Evolutionary conservation across 1,284 basidiomycete species (phyloP), one percentile per base, ranked within the genome.

Genomic region (Boletellus sp.): DNA sequence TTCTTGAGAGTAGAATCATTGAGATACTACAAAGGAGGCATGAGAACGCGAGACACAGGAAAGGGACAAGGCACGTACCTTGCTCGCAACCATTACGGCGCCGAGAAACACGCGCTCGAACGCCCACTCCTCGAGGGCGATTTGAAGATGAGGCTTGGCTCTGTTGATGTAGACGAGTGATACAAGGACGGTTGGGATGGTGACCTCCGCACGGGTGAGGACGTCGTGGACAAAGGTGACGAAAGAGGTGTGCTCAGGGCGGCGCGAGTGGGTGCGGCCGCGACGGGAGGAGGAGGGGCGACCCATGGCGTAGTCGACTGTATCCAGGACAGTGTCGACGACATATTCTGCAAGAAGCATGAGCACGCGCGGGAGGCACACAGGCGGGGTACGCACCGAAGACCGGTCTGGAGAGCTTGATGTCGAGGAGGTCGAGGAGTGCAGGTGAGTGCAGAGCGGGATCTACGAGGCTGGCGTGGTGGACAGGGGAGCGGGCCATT

Each of bases 1-100:
- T 87, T 87, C 72, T 87, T 87, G 16, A 87, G 71, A 11, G 84
- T 85, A 16, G 82, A 84, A 58, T 87, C 84, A 57, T 87, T 85
- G 21, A 79, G 66, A 56, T 87, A 87, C 83, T 86, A 50, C 14
- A 41, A 41, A 26, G 25, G 35, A 29, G 39, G 36, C 41, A 47
- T 57, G 41, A 54, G 48, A 49, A 45, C 26, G 62, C 50, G 16
- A 43, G 38, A 36, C 40, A 57, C 41, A 47, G 29, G 36, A 50
- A 50, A 32, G n/a, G 52, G 43, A 52, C 47, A 36, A 43, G 36
- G 27, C 4, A 43, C 66, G 60, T 64, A 84, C 84, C 74, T 87
- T 87, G 68, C 79, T 81, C 6, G 84, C 84, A 33, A 78, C 69
- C 61, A 87, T 86, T 53, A 87, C 61, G 26, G 84, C 80, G 43